A percentile compares a stretch with the other conserved stretches of the same genome.
Conservation (phyloP, 768 basidiomycete species). For the Mycena galericulata region DNA sequence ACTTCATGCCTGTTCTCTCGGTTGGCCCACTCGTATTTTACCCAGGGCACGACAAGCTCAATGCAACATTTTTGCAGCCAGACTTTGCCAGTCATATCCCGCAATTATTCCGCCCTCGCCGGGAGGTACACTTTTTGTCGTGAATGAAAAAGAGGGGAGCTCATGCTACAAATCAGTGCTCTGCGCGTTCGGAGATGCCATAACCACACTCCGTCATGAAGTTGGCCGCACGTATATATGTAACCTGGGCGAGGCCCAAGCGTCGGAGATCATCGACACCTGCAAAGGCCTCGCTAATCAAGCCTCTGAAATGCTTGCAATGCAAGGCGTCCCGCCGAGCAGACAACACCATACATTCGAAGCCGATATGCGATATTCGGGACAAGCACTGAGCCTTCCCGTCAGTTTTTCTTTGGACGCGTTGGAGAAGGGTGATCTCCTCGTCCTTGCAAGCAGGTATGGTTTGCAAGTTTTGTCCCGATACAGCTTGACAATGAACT, state of each 20-base stretch:
- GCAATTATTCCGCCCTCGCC: conserved; percentile 45
- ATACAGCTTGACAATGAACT: neutral
- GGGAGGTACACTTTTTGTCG: conserved; percentile 35
- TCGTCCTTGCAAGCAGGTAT: conserved; percentile 27
- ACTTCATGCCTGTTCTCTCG: conserved; percentile 42
- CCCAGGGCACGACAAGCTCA: neutral
- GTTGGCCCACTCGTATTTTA: conserved; percentile 11
- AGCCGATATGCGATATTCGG: conserved; percentile 44
- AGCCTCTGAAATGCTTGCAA: conserved; percentile 36
- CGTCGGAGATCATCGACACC: conserved; percentile 31
- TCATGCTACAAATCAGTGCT: no score
- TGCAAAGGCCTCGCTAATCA: conserved; percentile 34
- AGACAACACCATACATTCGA: conserved; percentile 36
- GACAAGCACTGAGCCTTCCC: conserved; percentile 42
- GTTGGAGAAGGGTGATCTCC: conserved; percentile 29
- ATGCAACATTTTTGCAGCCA: conserved; percentile 7
- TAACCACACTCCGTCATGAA: conserved; percentile 44
- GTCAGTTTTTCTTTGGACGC: conserved; percentile 38
- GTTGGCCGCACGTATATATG: conserved; percentile 38
- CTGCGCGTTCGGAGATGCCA: conserved; percentile 46
- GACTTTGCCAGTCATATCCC: conserved; percentile 40
- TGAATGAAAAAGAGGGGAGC: no score
- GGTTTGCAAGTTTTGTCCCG: neutral
- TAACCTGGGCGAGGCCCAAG: conserved; percentile 36
- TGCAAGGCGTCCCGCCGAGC: conserved; percentile 35